These are phyloP conservation scores for Biscutella auriculata DNA, from an alignment of 441 rosid genomes.

Conservation along the genomic window DNA sequence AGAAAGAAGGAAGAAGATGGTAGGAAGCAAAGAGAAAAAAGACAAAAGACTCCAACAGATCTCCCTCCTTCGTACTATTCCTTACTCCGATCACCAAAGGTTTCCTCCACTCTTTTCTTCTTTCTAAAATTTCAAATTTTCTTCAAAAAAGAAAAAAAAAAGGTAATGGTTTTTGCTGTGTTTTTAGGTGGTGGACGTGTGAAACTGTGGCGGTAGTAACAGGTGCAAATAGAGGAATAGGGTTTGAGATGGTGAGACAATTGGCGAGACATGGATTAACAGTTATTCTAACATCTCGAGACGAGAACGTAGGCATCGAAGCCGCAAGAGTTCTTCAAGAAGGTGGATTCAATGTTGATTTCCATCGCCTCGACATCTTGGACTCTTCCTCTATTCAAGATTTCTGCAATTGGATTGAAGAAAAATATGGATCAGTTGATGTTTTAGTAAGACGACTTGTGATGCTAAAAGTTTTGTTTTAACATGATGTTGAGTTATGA, in stretches of 20 bases:
- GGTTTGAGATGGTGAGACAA: slow-evolving; percentile 83
- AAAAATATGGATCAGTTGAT: slow-evolving; percentile 53
- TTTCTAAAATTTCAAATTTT: no score
- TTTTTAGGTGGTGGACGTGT: slow-evolving; percentile 83
- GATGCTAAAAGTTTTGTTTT: not conserved
- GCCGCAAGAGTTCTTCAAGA: slow-evolving; percentile 65
- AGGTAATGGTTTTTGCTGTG: not conserved
- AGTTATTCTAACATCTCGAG: slow-evolving; percentile 68
- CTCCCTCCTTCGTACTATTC: slow-evolving; percentile 84
- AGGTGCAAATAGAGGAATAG: slow-evolving; percentile 84
- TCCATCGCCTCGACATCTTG: slow-evolving; percentile 64
- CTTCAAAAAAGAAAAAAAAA: no score
- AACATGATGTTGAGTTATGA: not conserved
- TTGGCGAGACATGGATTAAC: slow-evolving; percentile 77
- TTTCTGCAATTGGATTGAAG: slow-evolving; percentile 49
- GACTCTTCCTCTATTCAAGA: slow-evolving; percentile 42
- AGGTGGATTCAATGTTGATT: slow-evolving; percentile 65
- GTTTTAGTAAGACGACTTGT: slow-evolving; percentile 41
- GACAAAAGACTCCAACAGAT: slow-evolving; percentile 70
- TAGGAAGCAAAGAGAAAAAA: slow-evolving; percentile 50
- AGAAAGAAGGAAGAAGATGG: slow-evolving; percentile 14
- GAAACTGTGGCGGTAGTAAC: slow-evolving; percentile 86
- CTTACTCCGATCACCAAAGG: slow-evolving; percentile 92
- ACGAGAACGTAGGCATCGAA: slow-evolving; percentile 60
- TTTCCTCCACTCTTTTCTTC: slow-evolving; percentile 6